phyloP scores from a whole-genome alignment of 139 green algal species.

The Chlamydomonas applanata region DNA sequence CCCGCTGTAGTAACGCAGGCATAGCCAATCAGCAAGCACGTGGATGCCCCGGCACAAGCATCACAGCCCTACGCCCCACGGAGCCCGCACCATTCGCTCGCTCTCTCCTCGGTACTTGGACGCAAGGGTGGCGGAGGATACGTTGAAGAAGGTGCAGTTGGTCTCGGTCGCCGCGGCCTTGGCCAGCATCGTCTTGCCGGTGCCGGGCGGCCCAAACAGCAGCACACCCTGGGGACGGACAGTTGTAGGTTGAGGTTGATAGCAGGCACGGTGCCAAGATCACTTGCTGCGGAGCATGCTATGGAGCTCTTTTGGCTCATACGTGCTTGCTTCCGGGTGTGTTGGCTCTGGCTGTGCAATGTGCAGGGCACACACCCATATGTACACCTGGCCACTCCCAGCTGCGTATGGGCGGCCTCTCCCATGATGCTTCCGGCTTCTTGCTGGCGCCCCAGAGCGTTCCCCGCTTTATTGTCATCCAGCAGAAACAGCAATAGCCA shows the following conservation, averaged over 20 bases:
- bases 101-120: slow-evolving; percentile 86
- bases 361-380: no score
- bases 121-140: slow-evolving; percentile 86
- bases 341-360: no score
- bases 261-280: no score
- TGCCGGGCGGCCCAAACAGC: slow-evolving; percentile 92
- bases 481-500: background rate
- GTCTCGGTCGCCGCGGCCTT: slow-evolving; percentile 87
- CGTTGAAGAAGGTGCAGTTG: slow-evolving; percentile 93
- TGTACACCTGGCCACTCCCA: no score
- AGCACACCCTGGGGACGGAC: slow-evolving; percentile 77
- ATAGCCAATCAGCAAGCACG: background rate
- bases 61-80: background rate
- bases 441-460: no score
- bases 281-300: no score
- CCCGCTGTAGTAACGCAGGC: background rate
- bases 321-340: no score
- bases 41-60: background rate
- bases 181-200: slow-evolving; percentile 92
- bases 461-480: no score
- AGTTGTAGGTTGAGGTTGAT: background rate
- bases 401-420: no score
- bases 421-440: no score
- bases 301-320: no score
- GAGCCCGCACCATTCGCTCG: slow-evolving; percentile 71